Evolutionary conservation across 2,329 filamentous ascomycete genomes (phyloP), one percentile per base, ranked within the genome.

Genomic region (Aureobasidium subglaciale): DNA sequence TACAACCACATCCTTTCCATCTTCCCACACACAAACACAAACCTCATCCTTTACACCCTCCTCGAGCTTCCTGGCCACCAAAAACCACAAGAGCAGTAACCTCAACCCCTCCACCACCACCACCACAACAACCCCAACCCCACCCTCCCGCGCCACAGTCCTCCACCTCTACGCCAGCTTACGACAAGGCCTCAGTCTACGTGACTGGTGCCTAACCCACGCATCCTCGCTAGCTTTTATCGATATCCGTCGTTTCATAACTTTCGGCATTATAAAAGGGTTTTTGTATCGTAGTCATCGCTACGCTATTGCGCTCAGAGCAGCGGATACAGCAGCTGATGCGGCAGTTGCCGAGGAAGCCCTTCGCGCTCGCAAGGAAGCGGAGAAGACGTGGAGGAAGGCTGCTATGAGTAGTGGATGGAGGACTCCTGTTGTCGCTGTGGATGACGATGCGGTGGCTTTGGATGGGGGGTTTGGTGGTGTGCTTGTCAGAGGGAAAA

Each of bases 221-320:
- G 80, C 84, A 61, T 81, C 86, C 37, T 74, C 87, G 35, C 78
- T 96, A 8, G 76, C 80, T 11, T 85, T 86, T 65, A 84, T 99
- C 56, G 93, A 99, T 68, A 83, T 96, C 55, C 83, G 93, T 11
- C 85, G 93, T 25, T 85, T 99, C 60, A 89, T 97, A 60, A 95
- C 95, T 58, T 99, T 97, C 65, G 93, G 92, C 56, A 81, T 96
- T 58, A 95, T 97, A 69, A 97, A 97, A 72, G 91, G 92, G 15
- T 88, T 95, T 62, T 73, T 99, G 22, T 96, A 96, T 70, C 83
- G 93, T 30, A 86, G 96, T 37, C 90, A 97, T 73, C 95, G 93
- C 69, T 95, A 95, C 67, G 87, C 90, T 7, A 37, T 57, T 49
- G 20, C 59, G 37, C 37, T 61, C 29, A 38, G 60, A 27, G 56